Evolutionary conservation across 371 early-diverging fungal genomes (phyloP), one percentile per base, ranked within the genome.

Genomic region (Mortierella sp.): DNA sequence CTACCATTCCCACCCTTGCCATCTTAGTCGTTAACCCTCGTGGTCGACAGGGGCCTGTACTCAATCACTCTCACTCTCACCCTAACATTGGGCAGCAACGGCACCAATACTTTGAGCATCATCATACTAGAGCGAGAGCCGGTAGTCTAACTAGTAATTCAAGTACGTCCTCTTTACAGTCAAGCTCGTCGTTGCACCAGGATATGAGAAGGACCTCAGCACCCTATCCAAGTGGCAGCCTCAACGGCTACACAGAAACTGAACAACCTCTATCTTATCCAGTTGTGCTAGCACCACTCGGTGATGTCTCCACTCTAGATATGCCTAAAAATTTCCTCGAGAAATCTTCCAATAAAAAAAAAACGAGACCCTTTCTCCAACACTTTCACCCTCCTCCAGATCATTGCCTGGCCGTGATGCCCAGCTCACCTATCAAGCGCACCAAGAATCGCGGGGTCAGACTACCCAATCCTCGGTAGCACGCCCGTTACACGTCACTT

Each of bases 81-180:
- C 77, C 77, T 7, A 77, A 77, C 51, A 72, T 77, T 57, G 69
- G 77, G 11, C 72, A 71, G 50, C 72, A 76, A 16, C 64, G 68
- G 12, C 67, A 70, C 9, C 72, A 72, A 52, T 67, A 66, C 46
- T 29, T 62, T 45, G 77, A 76, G 12, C 77, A 76, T 21, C 68
- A 72, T 50, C 61, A 72, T n/a, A n/a, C n/a, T n/a, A n/a, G n/a
- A n/a, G n/a, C n/a, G n/a, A n/a, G n/a, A n/a, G n/a, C n/a, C n/a
- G n/a, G n/a, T n/a, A n/a, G n/a, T n/a, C n/a, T n/a, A n/a, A n/a
- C n/a, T n/a, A n/a, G n/a, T 37, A 9, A 37, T 37, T 3, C 9
- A 5, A 37, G 9, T 9, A 37, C 9, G 37, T 37, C 37, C 37
- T 37, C 37, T 9, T 37, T 9, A 9, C 37, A 37, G 9, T 37